Conservation (phyloP, 2,329 filamentous ascomycete genomes). For the Clonostachys solani region DNA sequence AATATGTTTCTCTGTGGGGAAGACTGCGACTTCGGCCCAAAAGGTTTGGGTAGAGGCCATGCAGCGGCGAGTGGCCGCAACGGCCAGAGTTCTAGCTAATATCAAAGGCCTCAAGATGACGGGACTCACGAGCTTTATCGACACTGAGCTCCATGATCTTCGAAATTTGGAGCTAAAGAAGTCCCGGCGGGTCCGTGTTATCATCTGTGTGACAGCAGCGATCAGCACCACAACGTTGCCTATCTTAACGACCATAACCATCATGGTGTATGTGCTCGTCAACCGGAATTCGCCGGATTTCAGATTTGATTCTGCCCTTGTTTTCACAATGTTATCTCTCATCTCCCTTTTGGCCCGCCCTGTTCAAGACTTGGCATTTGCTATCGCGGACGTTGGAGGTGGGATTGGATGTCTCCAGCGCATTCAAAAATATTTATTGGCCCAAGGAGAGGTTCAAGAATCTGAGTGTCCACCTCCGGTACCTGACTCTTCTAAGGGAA, state of each 20-base stretch:
- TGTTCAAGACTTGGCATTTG: neutral
- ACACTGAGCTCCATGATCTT: constrained; percentile 7
- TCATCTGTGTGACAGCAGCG: constrained; percentile 2
- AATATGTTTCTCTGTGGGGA: neutral
- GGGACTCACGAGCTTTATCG: constrained; percentile 14
- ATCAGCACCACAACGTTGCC: constrained; percentile 11
- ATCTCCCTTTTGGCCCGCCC: neutral
- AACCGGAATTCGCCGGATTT: neutral
- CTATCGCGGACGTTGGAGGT: neutral
- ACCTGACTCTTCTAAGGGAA: too few species aligned
- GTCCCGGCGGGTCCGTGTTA: constrained; percentile 7
- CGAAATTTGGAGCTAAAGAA: constrained; percentile 10
- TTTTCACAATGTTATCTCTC: neutral
- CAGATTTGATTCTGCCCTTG: neutral
- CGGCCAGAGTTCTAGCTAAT: constrained; percentile 20
- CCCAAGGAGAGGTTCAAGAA: too few species aligned
- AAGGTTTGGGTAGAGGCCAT: constrained; percentile 26
- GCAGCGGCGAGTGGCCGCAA: constrained; percentile 24
- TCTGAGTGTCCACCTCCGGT: too few species aligned
- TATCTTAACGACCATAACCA: neutral
- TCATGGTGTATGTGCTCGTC: neutral
- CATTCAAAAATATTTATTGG: neutral
- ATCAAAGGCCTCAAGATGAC: constrained; percentile 26
- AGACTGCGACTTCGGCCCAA: neutral
- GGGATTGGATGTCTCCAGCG: neutral